These are phyloP conservation scores for Cicer pinnatifidum DNA, from an alignment of 306 rosid genomes.

Conservation along the genomic window DNA sequence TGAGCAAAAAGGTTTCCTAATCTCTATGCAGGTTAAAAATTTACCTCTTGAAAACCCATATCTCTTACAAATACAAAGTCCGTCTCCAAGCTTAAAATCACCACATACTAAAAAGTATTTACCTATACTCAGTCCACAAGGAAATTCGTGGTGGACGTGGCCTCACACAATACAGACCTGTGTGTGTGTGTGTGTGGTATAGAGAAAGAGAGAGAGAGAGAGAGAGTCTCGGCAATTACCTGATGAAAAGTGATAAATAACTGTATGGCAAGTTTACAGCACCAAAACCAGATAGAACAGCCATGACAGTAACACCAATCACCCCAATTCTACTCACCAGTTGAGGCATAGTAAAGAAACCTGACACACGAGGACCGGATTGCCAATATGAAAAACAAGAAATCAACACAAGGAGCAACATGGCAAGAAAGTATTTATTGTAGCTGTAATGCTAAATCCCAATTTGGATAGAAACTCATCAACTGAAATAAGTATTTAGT, in stretches of 20 bases:
- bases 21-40: background rate
- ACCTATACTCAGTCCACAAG: background rate
- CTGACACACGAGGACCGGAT: constrained; percentile 33
- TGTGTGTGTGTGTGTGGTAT: background rate
- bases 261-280: constrained; percentile 94
- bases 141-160: background rate
- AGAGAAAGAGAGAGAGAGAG: constrained; percentile 11
- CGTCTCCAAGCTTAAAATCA: background rate
- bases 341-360: constrained; percentile 94
- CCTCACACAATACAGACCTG: background rate
- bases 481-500: background rate
- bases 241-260: constrained; percentile 89
- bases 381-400: background rate
- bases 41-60: background rate
- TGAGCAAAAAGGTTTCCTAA: background rate
- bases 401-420: background rate
- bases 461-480: background rate
- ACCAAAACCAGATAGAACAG: constrained; percentile 93
- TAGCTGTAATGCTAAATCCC: background rate
- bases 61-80: background rate
- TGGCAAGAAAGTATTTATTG: background rate
- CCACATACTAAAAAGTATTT: background rate
- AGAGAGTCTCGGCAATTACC: constrained; percentile 44
- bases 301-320: constrained; percentile 95
- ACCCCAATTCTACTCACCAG: constrained; percentile 97